Conservation (phyloP, 1,284 basidiomycete genomes). For the Cryptococcus wingfieldii region DNA sequence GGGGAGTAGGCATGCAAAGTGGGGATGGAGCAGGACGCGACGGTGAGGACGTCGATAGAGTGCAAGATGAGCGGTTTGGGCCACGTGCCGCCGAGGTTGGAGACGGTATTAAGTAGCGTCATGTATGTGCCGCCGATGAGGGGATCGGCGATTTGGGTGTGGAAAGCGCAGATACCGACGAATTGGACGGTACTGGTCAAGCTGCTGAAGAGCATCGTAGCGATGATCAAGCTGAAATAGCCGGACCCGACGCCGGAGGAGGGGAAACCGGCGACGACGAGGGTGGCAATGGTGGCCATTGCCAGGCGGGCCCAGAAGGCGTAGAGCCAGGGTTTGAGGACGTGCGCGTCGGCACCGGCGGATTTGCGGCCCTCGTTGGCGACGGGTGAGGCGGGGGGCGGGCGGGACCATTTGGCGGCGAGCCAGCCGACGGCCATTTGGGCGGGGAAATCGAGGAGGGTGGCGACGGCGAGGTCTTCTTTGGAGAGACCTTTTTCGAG, state of each 20-base stretch:
- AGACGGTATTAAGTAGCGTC: slow-evolving; percentile 94
- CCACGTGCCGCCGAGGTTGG: slow-evolving; percentile 97
- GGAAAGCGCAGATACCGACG: slow-evolving; percentile 96
- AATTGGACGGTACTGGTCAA: slow-evolving; percentile 97
- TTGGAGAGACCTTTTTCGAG: slow-evolving; percentile 94
- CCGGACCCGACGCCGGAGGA: slow-evolving; percentile 33
- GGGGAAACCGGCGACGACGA: slow-evolving; percentile 83
- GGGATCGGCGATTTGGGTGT: slow-evolving; percentile 94
- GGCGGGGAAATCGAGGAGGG: slow-evolving; percentile 96
- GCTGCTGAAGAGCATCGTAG: slow-evolving; percentile 77
- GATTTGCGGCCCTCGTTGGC: not conserved
- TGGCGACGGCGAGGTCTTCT: slow-evolving; percentile 91
- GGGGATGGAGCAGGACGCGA: slow-evolving; percentile 69
- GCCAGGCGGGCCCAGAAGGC: slow-evolving; percentile 90
- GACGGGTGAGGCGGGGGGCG: slow-evolving; percentile 20
- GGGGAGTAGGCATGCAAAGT: slow-evolving; percentile 8
- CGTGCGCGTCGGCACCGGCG: slow-evolving; percentile 44
- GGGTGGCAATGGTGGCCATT: slow-evolving; percentile 61
- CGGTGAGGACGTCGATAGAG: slow-evolving; percentile 81
- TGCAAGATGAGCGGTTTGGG: slow-evolving; percentile 60
- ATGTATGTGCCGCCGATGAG: slow-evolving; percentile 97
- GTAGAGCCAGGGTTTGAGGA: slow-evolving; percentile 75
- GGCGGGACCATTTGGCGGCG: slow-evolving; percentile 84
- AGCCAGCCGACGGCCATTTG: slow-evolving; percentile 94
- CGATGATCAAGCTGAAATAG: slow-evolving; percentile 75